Evolutionary conservation across 495 filamentous ascomycete genomes (phyloP), one percentile per base, ranked within the genome.

Genomic region (Podospora conica): DNA sequence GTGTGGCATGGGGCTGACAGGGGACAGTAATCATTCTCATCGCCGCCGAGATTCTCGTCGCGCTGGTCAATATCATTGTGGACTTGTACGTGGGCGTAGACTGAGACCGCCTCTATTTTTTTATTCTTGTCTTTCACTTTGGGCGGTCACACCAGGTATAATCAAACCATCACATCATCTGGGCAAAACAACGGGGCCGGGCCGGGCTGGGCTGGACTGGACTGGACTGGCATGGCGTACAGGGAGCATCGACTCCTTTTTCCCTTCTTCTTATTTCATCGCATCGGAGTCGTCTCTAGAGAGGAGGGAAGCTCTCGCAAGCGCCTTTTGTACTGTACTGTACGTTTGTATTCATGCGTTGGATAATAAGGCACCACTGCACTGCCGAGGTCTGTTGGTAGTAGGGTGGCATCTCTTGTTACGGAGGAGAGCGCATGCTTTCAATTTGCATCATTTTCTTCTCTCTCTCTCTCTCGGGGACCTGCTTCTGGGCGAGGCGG

Each of bases 11-110:
- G 40, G 15, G 6, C 40, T 48, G 18, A 48, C 40, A 0, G 15
- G 40, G 7, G 40, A 9, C 54, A 90, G 93, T 98, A 53, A 98
- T 98, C 65, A 83, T 98, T 15, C 87, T 98, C 61, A 98, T 98
- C 72, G 94, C 92, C 11, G 93, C 93, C 0, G 95, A 98, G 74
- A 97, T 98, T 71, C 77, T 98, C 3, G 95, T 98, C 18, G 95
- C 96, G 1, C 90, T 88, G 12, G 89, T 97, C 64, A 98, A 98
- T 77, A 97, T 98, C 60, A 83, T 96, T 29, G 96, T 98, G 11
- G 95, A 98, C 81, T 74, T 98, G 62, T 93, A 93, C 74, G 96
- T 93, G 29, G 91, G 90, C 23, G 85, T 91, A 6, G 90, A 91
- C 60, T 91, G 80, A 57, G 0, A 3, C 40, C 40, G 40, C 1